Conservation (phyloP, 2,329 filamentous ascomycete genomes). For the Penicillium sumatraense region DNA sequence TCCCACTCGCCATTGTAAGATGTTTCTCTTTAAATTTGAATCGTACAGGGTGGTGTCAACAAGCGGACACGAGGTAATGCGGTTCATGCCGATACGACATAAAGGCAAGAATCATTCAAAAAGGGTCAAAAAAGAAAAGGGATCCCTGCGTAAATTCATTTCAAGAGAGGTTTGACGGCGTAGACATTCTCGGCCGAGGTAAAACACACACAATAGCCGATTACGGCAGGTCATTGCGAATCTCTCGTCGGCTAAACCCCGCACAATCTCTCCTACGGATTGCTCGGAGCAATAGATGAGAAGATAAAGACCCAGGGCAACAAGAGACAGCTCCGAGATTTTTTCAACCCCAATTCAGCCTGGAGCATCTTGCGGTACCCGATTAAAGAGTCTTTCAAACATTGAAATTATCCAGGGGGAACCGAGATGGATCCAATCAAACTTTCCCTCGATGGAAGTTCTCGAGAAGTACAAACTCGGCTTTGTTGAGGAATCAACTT, state of each 20-base stretch:
- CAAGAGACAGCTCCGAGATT: neutral
- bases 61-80: too few relatives aligned
- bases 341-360: neutral
- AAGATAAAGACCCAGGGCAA: neutral
- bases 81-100: too few relatives aligned
- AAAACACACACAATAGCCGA: conserved; percentile 1
- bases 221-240: conserved; percentile 21
- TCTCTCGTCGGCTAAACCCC: conserved; percentile 18
- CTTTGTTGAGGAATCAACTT: neutral
- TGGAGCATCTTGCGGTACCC: neutral
- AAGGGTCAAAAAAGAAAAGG: too few relatives aligned
- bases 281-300: too few relatives aligned
- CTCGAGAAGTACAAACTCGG: conserved; percentile 28
- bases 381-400: neutral
- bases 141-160: too few relatives aligned
- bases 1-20: too few relatives aligned
- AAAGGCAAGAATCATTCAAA: too few relatives aligned
- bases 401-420: too few relatives aligned
- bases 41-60: too few relatives aligned
- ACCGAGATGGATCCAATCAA: conserved; percentile 19
- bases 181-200: conserved; percentile 2
- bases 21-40: too few relatives aligned
- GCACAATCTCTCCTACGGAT: conserved; percentile 24
- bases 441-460: conserved; percentile 29
- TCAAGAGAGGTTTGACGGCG: neutral